Conservation (phyloP, 108 stramenopile genomes). For the Nitzschia sp. region DNA sequence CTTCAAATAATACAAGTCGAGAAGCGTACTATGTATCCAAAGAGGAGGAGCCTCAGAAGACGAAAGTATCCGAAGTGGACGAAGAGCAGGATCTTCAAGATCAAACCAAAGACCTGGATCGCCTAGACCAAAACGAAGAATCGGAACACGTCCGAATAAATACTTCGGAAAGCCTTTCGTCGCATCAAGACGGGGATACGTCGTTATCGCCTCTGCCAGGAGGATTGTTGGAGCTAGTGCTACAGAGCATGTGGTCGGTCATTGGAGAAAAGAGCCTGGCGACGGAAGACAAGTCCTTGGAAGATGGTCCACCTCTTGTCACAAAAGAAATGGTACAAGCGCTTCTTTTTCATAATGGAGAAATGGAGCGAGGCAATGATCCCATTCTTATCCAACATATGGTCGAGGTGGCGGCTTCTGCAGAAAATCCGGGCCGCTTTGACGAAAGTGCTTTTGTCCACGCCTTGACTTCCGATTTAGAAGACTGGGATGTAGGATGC, state of each 20-base stretch:
- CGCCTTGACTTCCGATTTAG: conserved; percentile 33
- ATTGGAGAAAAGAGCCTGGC: background rate
- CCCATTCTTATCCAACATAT: conserved; percentile 47
- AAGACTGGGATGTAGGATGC: conserved; percentile 28
- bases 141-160: no score
- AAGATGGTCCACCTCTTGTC: conserved; percentile 17
- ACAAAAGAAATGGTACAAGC: conserved; percentile 32
- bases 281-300: no score
- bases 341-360: conserved; percentile 53
- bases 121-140: no score
- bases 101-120: no score
- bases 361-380: conserved; percentile 47
- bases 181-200: no score
- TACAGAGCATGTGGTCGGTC: conserved; percentile 5
- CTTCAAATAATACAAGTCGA: background rate
- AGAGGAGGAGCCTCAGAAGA: background rate
- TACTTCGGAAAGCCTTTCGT: no score
- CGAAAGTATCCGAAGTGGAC: no score
- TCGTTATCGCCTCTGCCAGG: conserved; percentile 3
- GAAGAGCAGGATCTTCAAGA: no score
- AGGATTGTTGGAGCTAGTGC: conserved; percentile 16
- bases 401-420: conserved; percentile 31
- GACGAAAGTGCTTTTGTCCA: conserved; percentile 30
- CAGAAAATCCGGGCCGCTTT: background rate
- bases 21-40: background rate